Percentiles rank a stretch among this genome's conserved stretches.
These are phyloP conservation scores for Aspergillus bombycis DNA, from an alignment of 2,329 filamentous ascomycete species.

Conservation along the genomic window DNA sequence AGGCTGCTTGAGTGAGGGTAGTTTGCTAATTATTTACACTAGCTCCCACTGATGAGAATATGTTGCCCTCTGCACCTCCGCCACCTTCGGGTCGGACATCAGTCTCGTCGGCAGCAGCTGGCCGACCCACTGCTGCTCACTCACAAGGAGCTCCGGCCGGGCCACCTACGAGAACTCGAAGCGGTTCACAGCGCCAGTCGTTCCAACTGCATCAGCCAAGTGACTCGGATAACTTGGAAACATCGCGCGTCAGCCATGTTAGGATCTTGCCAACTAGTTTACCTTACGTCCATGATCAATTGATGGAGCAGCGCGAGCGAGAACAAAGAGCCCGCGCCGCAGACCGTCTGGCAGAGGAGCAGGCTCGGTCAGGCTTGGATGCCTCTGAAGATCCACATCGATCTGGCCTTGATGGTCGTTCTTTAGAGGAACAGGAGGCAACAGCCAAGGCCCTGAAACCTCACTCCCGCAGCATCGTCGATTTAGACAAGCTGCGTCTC, in stretches of 20 bases:
- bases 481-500: slow-evolving; percentile 64
- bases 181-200: slow-evolving; percentile 30
- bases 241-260: slow-evolving; percentile 76
- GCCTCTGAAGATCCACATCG: slow-evolving; percentile 26
- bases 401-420: slow-evolving; percentile 32
- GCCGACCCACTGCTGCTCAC: slow-evolving; percentile 20
- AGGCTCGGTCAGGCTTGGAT: slow-evolving; percentile 15
- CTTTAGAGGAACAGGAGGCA: slow-evolving; percentile 75
- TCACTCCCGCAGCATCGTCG: slow-evolving; percentile 72
- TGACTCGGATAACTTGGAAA: slow-evolving; percentile 40
- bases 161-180: slow-evolving; percentile 27
- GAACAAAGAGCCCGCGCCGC: slow-evolving; percentile 33
- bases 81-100: slow-evolving; percentile 33
- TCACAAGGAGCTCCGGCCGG: slow-evolving; percentile 24
- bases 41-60: slow-evolving; percentile 43
- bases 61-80: slow-evolving; percentile 31
- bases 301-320: slow-evolving; percentile 66
- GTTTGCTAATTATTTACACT: background rate
- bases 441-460: slow-evolving; percentile 81
- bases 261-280: slow-evolving; percentile 89
- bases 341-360: slow-evolving; percentile 50
- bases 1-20: background rate
- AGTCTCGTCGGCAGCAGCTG: slow-evolving; percentile 22
- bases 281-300: slow-evolving; percentile 86
- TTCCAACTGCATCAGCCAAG: slow-evolving; percentile 28